Evolutionary conservation across 805 yeast genomes (phyloP), one percentile per base, ranked within the genome.

Genomic region (Starmera dryadoides): DNA sequence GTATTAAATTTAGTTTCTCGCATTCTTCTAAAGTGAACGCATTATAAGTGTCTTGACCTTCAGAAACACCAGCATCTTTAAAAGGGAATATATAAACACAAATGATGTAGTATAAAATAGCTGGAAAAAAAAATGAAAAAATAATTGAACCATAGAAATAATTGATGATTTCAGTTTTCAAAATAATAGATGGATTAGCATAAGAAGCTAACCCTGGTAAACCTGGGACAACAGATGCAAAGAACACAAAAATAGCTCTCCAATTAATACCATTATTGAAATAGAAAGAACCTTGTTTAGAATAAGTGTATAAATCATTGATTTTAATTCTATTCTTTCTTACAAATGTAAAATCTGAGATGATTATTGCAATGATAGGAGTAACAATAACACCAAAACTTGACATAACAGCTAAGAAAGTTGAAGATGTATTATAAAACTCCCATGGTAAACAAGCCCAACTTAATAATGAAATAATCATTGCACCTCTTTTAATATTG

Each of bases 401-500:
- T 32, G 62, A 51, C 65, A 63, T 63, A 6, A 63, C 68, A 19
- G 58, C 49, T 14, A 60, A 44, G 37, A 63, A 63, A 1, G 58
- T 51, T 2, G 64, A 58, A 2, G 66, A 54, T 8, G 63, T 61
- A 42, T 61, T 62, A 53, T 61, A 64, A 37, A 63, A 62, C 6
- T 48, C 50, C 70, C 69, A 64, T 3, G 70, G 70, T 40, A 60
- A 64, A 33, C 57, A 59, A 26, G 52, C 59, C 68, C 68, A 63
- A 17, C 63, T 58, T 3, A 63, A 33, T 16, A 63, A 37, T 18
- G 64, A 60, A 6, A 57, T 55, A 25, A 60, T 35, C 11, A 61
- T 43, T 1, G 69, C 60, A 17, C 73, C 71, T 38, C 69, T 42
- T 34, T 49, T 58, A 35, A 71, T 68, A 35, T 53, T 49, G 29